Evolutionary conservation across 2,329 filamentous ascomycete genomes (phyloP).

Genomic region (Hirsutella minnesotensis): DNA sequence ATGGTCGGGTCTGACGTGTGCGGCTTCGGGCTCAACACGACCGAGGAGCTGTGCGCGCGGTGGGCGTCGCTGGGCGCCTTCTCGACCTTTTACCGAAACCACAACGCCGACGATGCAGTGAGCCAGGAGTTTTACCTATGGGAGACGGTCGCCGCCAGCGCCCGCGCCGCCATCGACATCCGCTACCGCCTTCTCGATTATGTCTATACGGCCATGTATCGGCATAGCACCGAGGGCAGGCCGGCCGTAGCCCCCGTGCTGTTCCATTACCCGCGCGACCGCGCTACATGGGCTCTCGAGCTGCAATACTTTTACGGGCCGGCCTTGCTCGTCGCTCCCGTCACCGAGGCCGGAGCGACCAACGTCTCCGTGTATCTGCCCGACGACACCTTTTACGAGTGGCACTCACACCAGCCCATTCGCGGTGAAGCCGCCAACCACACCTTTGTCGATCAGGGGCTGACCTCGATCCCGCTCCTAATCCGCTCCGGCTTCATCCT

Average conservation of each 20-base stretch:
- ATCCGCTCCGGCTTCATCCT: slow-evolving; percentile 54
- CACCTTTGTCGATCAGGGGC: slow-evolving; percentile 21
- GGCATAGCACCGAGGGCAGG: slow-evolving; percentile 46
- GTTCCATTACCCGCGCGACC: slow-evolving; percentile 52
- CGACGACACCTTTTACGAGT: slow-evolving; percentile 38
- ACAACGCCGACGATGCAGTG: slow-evolving; percentile 36
- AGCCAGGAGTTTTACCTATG: slow-evolving; percentile 61
- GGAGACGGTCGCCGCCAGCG: slow-evolving; percentile 49
- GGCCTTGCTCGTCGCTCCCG: slow-evolving; percentile 35
- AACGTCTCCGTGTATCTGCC: slow-evolving; percentile 37
- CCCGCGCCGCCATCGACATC: slow-evolving; percentile 55
- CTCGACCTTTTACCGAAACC: slow-evolving; percentile 60
- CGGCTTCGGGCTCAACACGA: slow-evolving; percentile 56
- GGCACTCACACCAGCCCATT: slow-evolving; percentile 33
- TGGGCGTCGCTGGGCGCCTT: slow-evolving; percentile 63
- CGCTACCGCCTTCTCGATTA: slow-evolving; percentile 77
- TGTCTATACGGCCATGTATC: slow-evolving; percentile 60
- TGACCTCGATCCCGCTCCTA: slow-evolving; percentile 50
- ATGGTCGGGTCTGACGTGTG: slow-evolving; percentile 67
- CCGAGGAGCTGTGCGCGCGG: slow-evolving; percentile 52
- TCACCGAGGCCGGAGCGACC: slow-evolving; percentile 30
- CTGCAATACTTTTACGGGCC: slow-evolving; percentile 39
- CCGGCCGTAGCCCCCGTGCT: slow-evolving; percentile 60
- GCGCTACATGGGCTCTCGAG: slow-evolving; percentile 31
- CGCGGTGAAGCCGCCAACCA: slow-evolving; percentile 27